Evolutionary conservation across 2,329 filamentous ascomycete species (phyloP), one percentile per base, ranked within the genome.

Genomic region (Incumbomyces delicatus): DNA sequence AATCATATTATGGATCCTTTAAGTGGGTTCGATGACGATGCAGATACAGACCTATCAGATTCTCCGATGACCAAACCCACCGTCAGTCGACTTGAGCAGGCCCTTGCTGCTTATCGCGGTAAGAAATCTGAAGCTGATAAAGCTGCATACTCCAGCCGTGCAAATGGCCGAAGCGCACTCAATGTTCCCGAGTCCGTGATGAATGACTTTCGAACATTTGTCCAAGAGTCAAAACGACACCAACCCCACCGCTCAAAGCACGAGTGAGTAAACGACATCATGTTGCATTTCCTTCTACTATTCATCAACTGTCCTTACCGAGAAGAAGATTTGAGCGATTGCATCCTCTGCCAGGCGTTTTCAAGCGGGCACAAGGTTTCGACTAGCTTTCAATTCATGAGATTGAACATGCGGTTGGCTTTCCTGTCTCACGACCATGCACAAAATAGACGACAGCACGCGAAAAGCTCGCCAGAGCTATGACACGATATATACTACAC

Each of bases 101-200:
- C 87, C 6, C 76, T 95, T 39, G 80, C 84, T 42, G 81, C 78
- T 38, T 87, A 95, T 80, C 81, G 87, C 54, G 73, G 74, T 59
- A 77, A 74, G 60, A 87, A 87, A 66, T 78, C 84, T 47, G 69
- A 70, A 8, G 52, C 64, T 18, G 63, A 65, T 34, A 61, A 55
- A 29, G 61, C 64, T 43, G 84, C 83, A 40, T 85, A 56, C 12
- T 36, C 50, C 16, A 51, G 89, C 48, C 88, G 95, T 59, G 86
- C 95, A 35, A 95, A 95, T 69, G 94, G 89, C 30, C 79, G 90
- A 48, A 94, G 87, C 52, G 75, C 96, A 51, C 80, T 96, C 48
- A 86, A 89, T 66, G 89, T 96, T 58, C 89, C 92, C 12, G 77
- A 80, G 57, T 88, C 96, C 54, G 88, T 96, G 41, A 87, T 98